Evolutionary conservation across 2,329 filamentous ascomycete species (phyloP).

Genomic region (Fusarium bactridioides): DNA sequence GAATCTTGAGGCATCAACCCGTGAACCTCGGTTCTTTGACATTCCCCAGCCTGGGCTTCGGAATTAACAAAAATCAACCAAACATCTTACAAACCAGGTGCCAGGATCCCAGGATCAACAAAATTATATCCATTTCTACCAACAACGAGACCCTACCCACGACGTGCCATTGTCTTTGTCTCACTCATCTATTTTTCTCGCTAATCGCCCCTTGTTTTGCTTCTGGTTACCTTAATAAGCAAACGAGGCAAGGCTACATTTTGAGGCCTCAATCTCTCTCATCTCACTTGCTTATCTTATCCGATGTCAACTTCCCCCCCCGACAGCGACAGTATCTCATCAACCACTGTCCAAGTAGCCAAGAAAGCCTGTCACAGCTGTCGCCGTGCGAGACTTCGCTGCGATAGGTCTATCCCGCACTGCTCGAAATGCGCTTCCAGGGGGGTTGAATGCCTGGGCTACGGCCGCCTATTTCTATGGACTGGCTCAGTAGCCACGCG

Average conservation of each 20-base stretch:
- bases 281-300: constrained; percentile 4
- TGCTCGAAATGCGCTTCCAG: constrained; percentile 59
- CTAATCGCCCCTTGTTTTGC: not conserved
- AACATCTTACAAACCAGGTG: constrained; percentile 32
- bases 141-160: not conserved
- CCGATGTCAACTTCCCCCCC: constrained; percentile 32
- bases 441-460: constrained; percentile 60
- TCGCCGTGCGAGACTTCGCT: constrained; percentile 59
- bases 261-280: constrained; percentile 5
- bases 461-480: constrained; percentile 62
- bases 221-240: constrained; percentile 27
- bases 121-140: constrained; percentile 16
- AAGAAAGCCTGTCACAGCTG: constrained; percentile 60
- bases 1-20: constrained; percentile 2
- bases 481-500: constrained; percentile 56
- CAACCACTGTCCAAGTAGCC: constrained; percentile 19
- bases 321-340: constrained; percentile 19
- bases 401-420: constrained; percentile 58
- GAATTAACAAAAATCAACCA: constrained; percentile 24
- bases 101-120: constrained; percentile 23
- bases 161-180: not conserved
- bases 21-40: constrained; percentile 3
- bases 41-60: constrained; percentile 10
- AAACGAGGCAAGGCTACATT: constrained; percentile 4
- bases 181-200: not conserved